Percentiles rank a stretch among this genome's conserved stretches.
phyloP scores from a whole-genome alignment of 2,329 filamentous ascomycete species.

The Colletotrichum horii region DNA sequence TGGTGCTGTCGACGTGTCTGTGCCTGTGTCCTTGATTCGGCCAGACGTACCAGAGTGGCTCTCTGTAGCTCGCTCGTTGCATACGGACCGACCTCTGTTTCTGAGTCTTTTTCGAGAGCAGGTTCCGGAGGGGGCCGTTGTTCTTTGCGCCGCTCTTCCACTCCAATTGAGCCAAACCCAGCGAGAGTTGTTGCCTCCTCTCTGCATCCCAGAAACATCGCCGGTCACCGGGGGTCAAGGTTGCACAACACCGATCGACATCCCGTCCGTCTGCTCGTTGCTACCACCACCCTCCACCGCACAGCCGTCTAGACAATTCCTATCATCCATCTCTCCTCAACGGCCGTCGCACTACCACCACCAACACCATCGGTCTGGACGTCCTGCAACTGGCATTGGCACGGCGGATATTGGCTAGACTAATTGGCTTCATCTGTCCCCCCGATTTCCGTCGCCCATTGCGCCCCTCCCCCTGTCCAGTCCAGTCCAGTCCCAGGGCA shows the following conservation, averaged over 20 bases:
- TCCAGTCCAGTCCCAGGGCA: not conserved
- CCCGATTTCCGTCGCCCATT: conserved; percentile 4
- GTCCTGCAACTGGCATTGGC: not conserved
- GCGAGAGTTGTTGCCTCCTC: not conserved
- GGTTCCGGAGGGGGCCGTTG: not conserved
- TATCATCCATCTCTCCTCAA: not conserved
- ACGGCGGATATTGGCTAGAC: not conserved
- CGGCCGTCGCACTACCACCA: not conserved
- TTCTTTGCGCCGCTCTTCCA: not conserved
- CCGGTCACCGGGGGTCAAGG: not conserved
- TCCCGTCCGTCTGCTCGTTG: not conserved
- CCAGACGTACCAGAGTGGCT: not conserved
- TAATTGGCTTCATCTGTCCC: conserved; percentile 4
- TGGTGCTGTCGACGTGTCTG: conserved; percentile 3
- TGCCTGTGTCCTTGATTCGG: not conserved
- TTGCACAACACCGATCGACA: not conserved
- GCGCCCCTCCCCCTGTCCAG: not conserved
- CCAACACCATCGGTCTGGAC: conserved; percentile 3
- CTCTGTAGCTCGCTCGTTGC: conserved; percentile 3
- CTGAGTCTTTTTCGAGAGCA: not conserved
- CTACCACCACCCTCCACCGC: not conserved
- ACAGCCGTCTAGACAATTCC: not conserved
- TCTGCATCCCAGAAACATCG: not conserved
- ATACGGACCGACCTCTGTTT: not conserved
- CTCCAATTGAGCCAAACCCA: not conserved